Percentiles rank a stretch among this genome's conserved stretches.
These are phyloP conservation scores for Chlorella sp. DNA, from an alignment of 139 green algal genomes.

Conservation along the genomic window DNA sequence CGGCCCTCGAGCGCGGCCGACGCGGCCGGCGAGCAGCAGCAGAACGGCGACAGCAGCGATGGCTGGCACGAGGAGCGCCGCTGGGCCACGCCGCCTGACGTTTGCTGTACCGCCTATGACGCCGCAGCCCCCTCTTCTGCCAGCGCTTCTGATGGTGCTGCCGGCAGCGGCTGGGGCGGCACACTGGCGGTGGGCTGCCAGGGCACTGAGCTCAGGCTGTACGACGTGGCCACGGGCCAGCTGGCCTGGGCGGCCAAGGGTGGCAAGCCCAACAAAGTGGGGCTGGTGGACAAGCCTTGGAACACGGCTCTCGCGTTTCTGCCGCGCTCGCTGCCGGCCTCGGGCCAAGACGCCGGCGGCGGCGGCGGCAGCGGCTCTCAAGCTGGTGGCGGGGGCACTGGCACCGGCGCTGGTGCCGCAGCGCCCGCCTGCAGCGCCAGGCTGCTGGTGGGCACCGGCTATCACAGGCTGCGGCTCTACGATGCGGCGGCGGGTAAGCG, in stretches of 20 bases:
- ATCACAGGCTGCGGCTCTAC: constrained; percentile 53
- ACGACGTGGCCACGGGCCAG: constrained; percentile 29
- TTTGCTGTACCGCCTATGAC: constrained; percentile 34
- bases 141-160: too few relatives aligned
- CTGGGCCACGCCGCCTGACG: constrained; percentile 12
- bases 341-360: background rate
- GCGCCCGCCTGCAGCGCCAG: constrained; percentile 3
- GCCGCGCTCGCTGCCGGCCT: background rate
- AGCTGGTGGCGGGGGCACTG: too few relatives aligned
- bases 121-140: too few relatives aligned
- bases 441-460: constrained; percentile 42
- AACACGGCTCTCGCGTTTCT: constrained; percentile 37
- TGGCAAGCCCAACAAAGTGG: constrained; percentile 49
- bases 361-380: background rate
- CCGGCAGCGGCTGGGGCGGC: too few relatives aligned
- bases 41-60: background rate
- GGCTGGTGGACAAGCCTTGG: constrained; percentile 39
- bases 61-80: constrained; percentile 15
- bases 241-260: constrained; percentile 42
- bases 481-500: constrained; percentile 52
- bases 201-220: constrained; percentile 44
- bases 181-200: constrained; percentile 41
- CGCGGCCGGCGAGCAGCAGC: background rate
- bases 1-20: background rate
- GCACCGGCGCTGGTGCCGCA: too few relatives aligned